Percentiles rank a stretch among this genome's conserved stretches.
These are phyloP conservation scores for Furcasterigmium sp. DNA, from an alignment of 2,329 filamentous ascomycete species.

Conservation along the genomic window DNA sequence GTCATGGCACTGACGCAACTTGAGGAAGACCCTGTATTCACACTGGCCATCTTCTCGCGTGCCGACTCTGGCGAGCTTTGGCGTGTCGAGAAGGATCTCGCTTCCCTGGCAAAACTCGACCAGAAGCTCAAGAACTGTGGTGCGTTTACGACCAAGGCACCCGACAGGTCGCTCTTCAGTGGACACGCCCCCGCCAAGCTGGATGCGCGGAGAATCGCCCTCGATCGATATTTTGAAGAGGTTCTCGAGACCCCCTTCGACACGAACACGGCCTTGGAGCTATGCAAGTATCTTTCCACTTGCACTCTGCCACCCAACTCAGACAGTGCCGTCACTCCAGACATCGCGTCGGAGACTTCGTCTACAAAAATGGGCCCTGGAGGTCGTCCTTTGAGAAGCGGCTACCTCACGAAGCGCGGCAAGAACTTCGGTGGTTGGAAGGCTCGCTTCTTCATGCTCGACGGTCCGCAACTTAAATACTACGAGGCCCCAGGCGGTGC, in stretches of 20 bases:
- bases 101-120: conserved; percentile 76
- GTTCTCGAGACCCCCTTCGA: conserved; percentile 80
- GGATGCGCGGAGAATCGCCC: conserved; percentile 73
- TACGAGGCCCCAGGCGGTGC: conserved; percentile 87
- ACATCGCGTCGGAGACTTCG: conserved; percentile 24
- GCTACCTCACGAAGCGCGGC: conserved; percentile 91
- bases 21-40: conserved; percentile 93
- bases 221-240: conserved; percentile 82
- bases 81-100: conserved; percentile 89
- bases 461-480: conserved; percentile 69
- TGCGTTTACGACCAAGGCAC: conserved; percentile 69
- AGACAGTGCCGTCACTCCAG: conserved; percentile 42
- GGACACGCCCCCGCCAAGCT: conserved; percentile 92
- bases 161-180: conserved; percentile 80
- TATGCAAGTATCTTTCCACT: conserved; percentile 82
- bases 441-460: conserved; percentile 61
- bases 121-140: conserved; percentile 69
- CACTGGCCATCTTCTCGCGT: conserved; percentile 76
- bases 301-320: conserved; percentile 57
- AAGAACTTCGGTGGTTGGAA: conserved; percentile 99
- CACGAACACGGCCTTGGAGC: conserved; percentile 66
- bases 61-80: conserved; percentile 76
- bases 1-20: conserved; percentile 72
- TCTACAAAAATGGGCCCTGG: conserved; percentile 49
- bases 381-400: conserved; percentile 69